phyloP scores from a whole-genome alignment of 768 basidiomycete species.

The Kwoniella europaea region DNA sequence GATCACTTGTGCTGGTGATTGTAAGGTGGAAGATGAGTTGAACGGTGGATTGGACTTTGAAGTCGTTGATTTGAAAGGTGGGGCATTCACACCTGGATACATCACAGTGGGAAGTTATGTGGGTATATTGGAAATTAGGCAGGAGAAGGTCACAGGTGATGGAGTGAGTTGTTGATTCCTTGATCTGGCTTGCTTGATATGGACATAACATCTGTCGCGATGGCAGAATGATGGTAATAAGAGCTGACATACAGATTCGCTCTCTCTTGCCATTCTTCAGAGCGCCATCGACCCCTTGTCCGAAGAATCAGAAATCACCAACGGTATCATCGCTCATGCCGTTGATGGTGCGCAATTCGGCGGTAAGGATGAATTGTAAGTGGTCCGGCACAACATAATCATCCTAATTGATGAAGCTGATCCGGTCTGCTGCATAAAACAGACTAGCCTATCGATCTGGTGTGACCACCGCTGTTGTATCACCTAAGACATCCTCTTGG shows the following conservation, averaged over 20 bases:
- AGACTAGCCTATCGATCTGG: conserved; percentile 77
- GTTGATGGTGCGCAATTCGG: conserved; percentile 75
- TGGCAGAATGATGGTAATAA: too few relatives aligned
- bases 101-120: conserved; percentile 70
- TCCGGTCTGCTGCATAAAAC: neutral
- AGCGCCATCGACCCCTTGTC: conserved; percentile 60
- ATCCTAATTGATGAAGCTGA: too few relatives aligned
- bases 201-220: too few relatives aligned
- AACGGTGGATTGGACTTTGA: conserved; percentile 51
- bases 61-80: conserved; percentile 69
- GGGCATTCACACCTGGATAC: conserved; percentile 67
- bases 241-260: too few relatives aligned
- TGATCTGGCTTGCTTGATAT: too few relatives aligned
- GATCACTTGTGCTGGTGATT: conserved; percentile 63
- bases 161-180: too few relatives aligned
- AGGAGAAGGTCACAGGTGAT: conserved; percentile 71
- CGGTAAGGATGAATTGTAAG: conserved; percentile 72
- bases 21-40: conserved; percentile 18
- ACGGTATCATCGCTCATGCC: conserved; percentile 64
- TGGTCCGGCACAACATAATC: too few relatives aligned
- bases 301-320: conserved; percentile 58
- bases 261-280: conserved; percentile 20
- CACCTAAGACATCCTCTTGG: conserved; percentile 67
- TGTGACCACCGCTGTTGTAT: conserved; percentile 71
- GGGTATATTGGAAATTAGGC: conserved; percentile 71